Evolutionary conservation across 805 yeast genomes (phyloP).

Genomic region (Jamesozyma gamospora): DNA sequence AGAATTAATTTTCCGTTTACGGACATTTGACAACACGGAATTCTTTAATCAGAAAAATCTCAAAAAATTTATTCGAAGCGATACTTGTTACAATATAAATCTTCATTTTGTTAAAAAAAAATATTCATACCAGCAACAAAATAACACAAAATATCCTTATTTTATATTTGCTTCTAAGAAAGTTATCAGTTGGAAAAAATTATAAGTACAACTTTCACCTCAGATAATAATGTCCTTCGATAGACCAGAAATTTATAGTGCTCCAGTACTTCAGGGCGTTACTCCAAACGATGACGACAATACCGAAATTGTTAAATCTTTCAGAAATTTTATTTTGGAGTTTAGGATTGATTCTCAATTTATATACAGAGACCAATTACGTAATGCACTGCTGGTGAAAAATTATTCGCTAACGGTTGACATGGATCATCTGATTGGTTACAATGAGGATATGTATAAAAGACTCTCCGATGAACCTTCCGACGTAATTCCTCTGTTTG

Average conservation of each 20-base stretch:
- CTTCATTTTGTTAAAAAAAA: too few species aligned
- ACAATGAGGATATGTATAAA: slow-evolving; percentile 82
- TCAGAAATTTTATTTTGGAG: slow-evolving; percentile 73
- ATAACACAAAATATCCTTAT: too few species aligned
- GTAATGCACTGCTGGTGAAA: slow-evolving; percentile 75
- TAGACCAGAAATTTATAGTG: slow-evolving; percentile 59
- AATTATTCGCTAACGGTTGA: slow-evolving; percentile 65
- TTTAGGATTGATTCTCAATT: slow-evolving; percentile 77
- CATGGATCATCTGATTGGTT: slow-evolving; percentile 75
- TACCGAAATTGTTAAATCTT: slow-evolving; percentile 65
- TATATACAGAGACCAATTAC: slow-evolving; percentile 79
- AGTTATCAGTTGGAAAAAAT: too few species aligned
- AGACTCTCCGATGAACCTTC: slow-evolving; percentile 76
- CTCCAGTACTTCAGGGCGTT: slow-evolving; percentile 83
- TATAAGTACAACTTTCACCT: too few species aligned
- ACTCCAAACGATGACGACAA: slow-evolving; percentile 51
- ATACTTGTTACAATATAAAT: too few species aligned
- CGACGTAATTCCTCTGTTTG: slow-evolving; percentile 79
- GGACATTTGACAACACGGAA: neutral
- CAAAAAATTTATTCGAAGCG: too few species aligned
- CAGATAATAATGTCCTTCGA: slow-evolving; percentile 58
- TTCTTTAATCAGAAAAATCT: too few species aligned
- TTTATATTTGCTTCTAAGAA: too few species aligned
- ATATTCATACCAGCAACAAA: too few species aligned
- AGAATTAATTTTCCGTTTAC: neutral